Base-by-base conservation (phyloP, 805 yeast genomes). In the Saccharomycopsis microspora region DNA sequence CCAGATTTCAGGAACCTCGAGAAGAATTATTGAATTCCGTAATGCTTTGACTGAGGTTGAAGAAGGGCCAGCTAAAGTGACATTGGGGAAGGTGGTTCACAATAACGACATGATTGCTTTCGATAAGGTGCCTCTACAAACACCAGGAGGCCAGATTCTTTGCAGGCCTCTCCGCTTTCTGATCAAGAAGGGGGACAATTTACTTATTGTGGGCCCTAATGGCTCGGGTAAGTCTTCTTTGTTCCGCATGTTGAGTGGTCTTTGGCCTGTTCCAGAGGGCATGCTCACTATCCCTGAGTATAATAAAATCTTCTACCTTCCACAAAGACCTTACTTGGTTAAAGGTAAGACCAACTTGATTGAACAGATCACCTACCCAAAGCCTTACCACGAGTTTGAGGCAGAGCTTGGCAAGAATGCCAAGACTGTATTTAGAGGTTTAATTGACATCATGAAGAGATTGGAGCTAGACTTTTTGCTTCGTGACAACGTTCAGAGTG, bases 171-270 rank as follows among this genome's bases (percentile, higher is more conserved):
- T 89, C 56, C 70, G 76, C 31, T 88, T 89, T 62, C 73, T 80
- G 44, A 75, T 89, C 46, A 75, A 81, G 53, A 82, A 77, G 34
- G 96, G 96, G 35, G 81, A 88, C 45, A 93, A 89, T 63, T 68
- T 89, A 44, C 70, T 89, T 46, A 88, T 89, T 60, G 88, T 90
- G 6, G 97, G 97, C 0, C 97, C 97, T 9, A 89, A 89, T 60
- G 97, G 97, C 1, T 85, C 95, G 54, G 97, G 97, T 31, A 89
- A 89, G 65, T 88, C 96, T 0, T 89, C 97, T 0, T 67, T 89
- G 49, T 89, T 89, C 63, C 75, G 97, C 60, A 76, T 89, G 58
- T 72, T 89, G 42, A 96, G 97, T 47, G 96, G 96, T 0, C 70
- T 89, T 55, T 89, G 97, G 97, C 95, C 93, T 3, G 80, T 88